A percentile compares a stretch with the other conserved stretches of the same genome.
Evolutionary conservation across 1,284 basidiomycete genomes (phyloP).

Genomic region (Trametes versicolor): DNA sequence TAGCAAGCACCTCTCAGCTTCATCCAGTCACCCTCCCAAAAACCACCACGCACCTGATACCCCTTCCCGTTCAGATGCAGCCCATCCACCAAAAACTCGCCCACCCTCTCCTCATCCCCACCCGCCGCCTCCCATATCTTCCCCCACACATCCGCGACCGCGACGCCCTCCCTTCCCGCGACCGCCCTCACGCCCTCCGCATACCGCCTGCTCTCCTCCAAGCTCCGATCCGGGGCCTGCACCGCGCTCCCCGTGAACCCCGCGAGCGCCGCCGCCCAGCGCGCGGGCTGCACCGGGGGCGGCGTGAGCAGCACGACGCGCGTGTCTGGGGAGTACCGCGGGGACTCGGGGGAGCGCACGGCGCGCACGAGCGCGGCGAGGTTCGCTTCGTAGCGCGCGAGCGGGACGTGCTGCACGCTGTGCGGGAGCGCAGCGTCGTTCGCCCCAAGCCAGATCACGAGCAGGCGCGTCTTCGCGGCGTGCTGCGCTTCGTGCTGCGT

Average conservation of each 20-base stretch:
- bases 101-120: slow-evolving; percentile 59
- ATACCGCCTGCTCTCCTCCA: slow-evolving; percentile 69
- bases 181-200: slow-evolving; percentile 75
- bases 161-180: slow-evolving; percentile 61
- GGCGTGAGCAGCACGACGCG: slow-evolving; percentile 84
- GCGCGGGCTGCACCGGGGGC: slow-evolving; percentile 81
- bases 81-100: slow-evolving; percentile 72
- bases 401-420: slow-evolving; percentile 70
- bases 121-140: slow-evolving; percentile 74
- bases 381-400: slow-evolving; percentile 73
- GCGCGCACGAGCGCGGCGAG: slow-evolving; percentile 69
- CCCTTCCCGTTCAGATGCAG: slow-evolving; percentile 80
- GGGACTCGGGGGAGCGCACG: slow-evolving; percentile 70
- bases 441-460: slow-evolving; percentile 91
- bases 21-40: slow-evolving; percentile 28
- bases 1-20: slow-evolving; percentile 39
- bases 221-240: slow-evolving; percentile 53
- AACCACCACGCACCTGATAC: slow-evolving; percentile 63
- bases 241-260: slow-evolving; percentile 49
- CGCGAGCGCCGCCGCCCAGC: slow-evolving; percentile 58
- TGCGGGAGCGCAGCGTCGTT: slow-evolving; percentile 67
- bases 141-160: slow-evolving; percentile 77
- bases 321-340: slow-evolving; percentile 76
- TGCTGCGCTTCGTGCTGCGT: slow-evolving; percentile 57
- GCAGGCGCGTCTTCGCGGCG: slow-evolving; percentile 69